Evolutionary conservation across 2,329 filamentous ascomycete species (phyloP).

Genomic region (Pleomassaria siparia): DNA sequence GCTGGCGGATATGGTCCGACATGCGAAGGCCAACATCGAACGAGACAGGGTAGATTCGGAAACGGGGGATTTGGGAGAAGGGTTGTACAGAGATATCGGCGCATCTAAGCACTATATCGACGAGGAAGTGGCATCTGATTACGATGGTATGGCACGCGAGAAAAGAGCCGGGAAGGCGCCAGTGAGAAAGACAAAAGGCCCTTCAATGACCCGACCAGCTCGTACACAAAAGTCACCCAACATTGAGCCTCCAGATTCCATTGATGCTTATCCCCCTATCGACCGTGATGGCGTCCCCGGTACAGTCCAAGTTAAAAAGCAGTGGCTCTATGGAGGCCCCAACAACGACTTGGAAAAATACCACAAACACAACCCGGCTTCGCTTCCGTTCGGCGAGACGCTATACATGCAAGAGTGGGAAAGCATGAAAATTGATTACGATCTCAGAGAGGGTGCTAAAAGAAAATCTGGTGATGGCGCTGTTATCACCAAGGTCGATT

Average conservation of each 20-base stretch:
- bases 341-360: slow-evolving; percentile 24
- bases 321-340: slow-evolving; percentile 28
- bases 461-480: slow-evolving; percentile 8
- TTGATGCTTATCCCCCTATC: not conserved
- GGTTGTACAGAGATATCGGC: slow-evolving; percentile 7
- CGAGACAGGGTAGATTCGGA: not conserved
- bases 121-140: not conserved
- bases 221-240: not conserved
- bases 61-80: slow-evolving; percentile 7
- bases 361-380: slow-evolving; percentile 20
- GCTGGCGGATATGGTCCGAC: slow-evolving; percentile 21
- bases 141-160: not conserved
- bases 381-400: slow-evolving; percentile 32
- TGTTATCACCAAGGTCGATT: slow-evolving; percentile 20
- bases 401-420: slow-evolving; percentile 32
- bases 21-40: slow-evolving; percentile 16
- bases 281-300: not conserved
- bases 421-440: slow-evolving; percentile 29
- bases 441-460: slow-evolving; percentile 20
- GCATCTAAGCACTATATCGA: not conserved
- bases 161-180: not conserved
- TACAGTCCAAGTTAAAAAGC: slow-evolving; percentile 3
- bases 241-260: not conserved
- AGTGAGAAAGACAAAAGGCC: not conserved
- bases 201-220: not conserved